Evolutionary conservation across 306 rosid genomes (phyloP), one percentile per base, ranked within the genome.

Genomic region (Ormosia emarginata): DNA sequence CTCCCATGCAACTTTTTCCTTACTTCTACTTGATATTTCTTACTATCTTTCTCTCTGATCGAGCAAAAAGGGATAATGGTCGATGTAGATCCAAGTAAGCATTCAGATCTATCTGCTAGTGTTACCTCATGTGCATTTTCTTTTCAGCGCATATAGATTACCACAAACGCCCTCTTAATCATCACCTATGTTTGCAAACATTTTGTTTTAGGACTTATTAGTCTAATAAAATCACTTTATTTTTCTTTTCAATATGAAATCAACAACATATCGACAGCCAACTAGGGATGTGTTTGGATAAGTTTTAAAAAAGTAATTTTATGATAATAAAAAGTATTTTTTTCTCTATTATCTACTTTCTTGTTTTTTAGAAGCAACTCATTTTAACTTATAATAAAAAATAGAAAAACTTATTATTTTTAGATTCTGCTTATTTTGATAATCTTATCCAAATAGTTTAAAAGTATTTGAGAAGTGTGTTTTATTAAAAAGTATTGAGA

Each of bases 61-160:
- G 99, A 65, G 99, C 99, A 2, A 92, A 95, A 80, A 89, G 99
- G 86, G 99, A 95, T 18, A 97, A 95, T 39, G 97, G 91, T 79
- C 87, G 98, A 61, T 95, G 99, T 77, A 88, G 87, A 79, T 88
- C 97, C 90, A 95, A 95, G 99, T 95, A 93, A 92, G 99, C 79
- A 71, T 70, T 82, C 40, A 3, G 50, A 55, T 71, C 3, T 55
- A 79, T 79, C 37, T 63, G 77, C 77, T 34, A 32, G 61, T 29
- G 18, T 47, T 79, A 13, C 34, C 50, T 55, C 18, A 68, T 10
- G 39, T 53, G 8, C 62, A 4, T 10, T 77, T 40, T 61, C 34
- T 68, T 29, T 81, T 37, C 18, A 9, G 66, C 52, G 0, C 14
- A 40, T 55, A 74, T 37, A 11, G 46, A 43, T 56, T 8, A 18